Percentiles rank a stretch among this genome's conserved stretches.
phyloP scores from a whole-genome alignment of 164 flowering plant species.

The Vitis rupestris region DNA sequence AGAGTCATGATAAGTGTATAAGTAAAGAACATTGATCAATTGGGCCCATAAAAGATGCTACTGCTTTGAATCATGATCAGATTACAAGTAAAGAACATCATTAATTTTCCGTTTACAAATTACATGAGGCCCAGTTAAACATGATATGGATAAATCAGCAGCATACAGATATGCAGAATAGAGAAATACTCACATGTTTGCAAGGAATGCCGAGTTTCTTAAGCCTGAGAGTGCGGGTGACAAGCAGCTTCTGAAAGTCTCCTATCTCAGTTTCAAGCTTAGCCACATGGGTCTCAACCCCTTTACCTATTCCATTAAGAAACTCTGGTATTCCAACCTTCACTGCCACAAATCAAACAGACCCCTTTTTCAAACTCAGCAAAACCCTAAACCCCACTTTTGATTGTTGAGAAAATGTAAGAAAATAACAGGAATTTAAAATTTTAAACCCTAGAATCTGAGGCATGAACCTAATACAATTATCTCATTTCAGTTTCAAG shows the following conservation, averaged over 20 bases:
- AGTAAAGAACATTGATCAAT: too few relatives aligned
- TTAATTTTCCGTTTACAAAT: too few relatives aligned
- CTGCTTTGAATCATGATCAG: too few relatives aligned
- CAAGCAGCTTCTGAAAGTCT: constrained; percentile 81
- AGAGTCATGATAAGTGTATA: too few relatives aligned
- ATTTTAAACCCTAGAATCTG: too few relatives aligned
- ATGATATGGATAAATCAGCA: too few relatives aligned
- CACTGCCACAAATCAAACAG: constrained; percentile 36
- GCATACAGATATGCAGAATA: not conserved
- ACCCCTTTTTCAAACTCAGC: not conserved
- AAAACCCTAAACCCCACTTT: not conserved
- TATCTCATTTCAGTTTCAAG: too few relatives aligned
- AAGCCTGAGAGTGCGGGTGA: constrained; percentile 76
- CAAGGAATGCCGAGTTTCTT: constrained; percentile 83
- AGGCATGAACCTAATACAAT: too few relatives aligned
- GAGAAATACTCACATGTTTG: constrained; percentile 59
- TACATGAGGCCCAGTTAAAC: too few relatives aligned
- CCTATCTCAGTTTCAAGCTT: constrained; percentile 89
- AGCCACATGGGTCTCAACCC: constrained; percentile 67
- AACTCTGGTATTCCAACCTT: constrained; percentile 94
- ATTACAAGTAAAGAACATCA: too few relatives aligned
- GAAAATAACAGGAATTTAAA: not conserved
- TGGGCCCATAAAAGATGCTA: too few relatives aligned
- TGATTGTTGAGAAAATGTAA: not conserved
- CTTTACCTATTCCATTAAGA: constrained; percentile 74